Evolutionary conservation across 306 rosid genomes (phyloP).

Genomic region (Hippophae rhamnoides): DNA sequence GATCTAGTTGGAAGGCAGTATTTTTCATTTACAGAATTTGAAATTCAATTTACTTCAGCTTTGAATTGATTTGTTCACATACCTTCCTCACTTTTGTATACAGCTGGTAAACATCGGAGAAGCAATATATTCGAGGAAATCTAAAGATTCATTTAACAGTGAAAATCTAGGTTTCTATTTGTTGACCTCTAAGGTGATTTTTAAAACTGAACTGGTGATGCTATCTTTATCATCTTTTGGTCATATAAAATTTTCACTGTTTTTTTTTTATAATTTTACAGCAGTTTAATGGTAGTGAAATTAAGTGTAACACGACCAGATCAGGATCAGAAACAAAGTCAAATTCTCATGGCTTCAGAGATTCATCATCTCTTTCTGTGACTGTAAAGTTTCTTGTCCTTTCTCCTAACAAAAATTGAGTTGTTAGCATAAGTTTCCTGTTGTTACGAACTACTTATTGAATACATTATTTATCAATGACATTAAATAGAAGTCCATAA

Average conservation of each 20-base stretch:
- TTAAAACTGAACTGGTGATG: slow-evolving; percentile 14
- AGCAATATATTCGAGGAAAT: slow-evolving; percentile 33
- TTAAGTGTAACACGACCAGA: slow-evolving; percentile 32
- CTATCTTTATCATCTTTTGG: slow-evolving; percentile 14
- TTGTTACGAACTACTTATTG: background rate
- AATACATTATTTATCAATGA: too few relatives aligned
- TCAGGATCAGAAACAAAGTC: slow-evolving; percentile 34
- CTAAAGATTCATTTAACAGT: slow-evolving; percentile 24
- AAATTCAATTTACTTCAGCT: slow-evolving; percentile 9
- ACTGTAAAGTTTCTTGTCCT: slow-evolving; percentile 35
- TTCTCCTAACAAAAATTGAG: background rate
- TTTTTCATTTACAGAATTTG: slow-evolving; percentile 7
- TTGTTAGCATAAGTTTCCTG: background rate
- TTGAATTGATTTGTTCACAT: slow-evolving; percentile 19
- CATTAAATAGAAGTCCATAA: too few relatives aligned
- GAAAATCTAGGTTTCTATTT: slow-evolving; percentile 36
- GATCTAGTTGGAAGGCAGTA: slow-evolving; percentile 22
- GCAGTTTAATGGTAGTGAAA: slow-evolving; percentile 44
- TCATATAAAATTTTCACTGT: slow-evolving; percentile 10
- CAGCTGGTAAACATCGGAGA: slow-evolving; percentile 66
- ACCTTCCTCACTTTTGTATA: slow-evolving; percentile 21
- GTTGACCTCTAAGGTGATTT: slow-evolving; percentile 45
- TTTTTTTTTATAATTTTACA: slow-evolving; percentile 12
- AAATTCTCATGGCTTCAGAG: slow-evolving; percentile 36
- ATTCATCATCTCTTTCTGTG: slow-evolving; percentile 27